phyloP scores from a whole-genome alignment of 2,329 filamentous ascomycete species.

The Paraphaeosphaeria sporulosa region DNA sequence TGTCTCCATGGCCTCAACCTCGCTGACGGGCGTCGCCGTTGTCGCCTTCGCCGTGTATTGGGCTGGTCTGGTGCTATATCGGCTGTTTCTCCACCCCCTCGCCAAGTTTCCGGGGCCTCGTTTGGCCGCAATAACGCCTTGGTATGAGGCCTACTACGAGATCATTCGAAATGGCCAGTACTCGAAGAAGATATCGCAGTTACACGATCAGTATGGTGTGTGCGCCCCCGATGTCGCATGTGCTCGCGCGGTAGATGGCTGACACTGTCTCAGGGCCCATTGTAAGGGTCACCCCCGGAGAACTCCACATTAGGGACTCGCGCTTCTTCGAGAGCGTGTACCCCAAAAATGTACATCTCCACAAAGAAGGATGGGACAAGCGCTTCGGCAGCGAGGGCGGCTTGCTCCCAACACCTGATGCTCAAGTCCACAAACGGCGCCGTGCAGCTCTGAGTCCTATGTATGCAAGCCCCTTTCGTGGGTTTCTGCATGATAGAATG shows the following conservation, averaged over 20 bases:
- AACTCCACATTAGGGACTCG: slow-evolving; percentile 54
- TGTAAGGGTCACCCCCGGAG: slow-evolving; percentile 52
- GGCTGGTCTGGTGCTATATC: slow-evolving; percentile 42
- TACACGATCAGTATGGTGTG: slow-evolving; percentile 45
- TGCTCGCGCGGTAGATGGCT: slow-evolving; percentile 12
- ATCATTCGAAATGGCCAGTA: slow-evolving; percentile 42
- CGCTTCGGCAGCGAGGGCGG: slow-evolving; percentile 38
- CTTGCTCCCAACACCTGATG: slow-evolving; percentile 38
- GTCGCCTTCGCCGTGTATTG: slow-evolving; percentile 25
- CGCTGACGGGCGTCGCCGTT: slow-evolving; percentile 21
- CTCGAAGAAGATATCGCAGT: slow-evolving; percentile 36
- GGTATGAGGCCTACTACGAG: slow-evolving; percentile 48
- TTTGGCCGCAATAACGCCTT: slow-evolving; percentile 39
- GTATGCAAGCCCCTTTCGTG: slow-evolving; percentile 26
- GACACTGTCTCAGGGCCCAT: slow-evolving; percentile 45
- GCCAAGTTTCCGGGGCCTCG: slow-evolving; percentile 55
- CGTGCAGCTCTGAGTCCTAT: slow-evolving; percentile 42
- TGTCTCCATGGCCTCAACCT: slow-evolving; percentile 16
- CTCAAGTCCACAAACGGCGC: slow-evolving; percentile 39
- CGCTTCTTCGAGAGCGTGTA: slow-evolving; percentile 49
- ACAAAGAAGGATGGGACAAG: slow-evolving; percentile 47
- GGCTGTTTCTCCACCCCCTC: slow-evolving; percentile 55
- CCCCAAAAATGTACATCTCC: slow-evolving; percentile 37
- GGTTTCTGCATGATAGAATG: neutral
- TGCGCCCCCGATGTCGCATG: slow-evolving; percentile 1